Base-by-base conservation (phyloP, 2,329 filamentous ascomycete species). In the Diaporthe citriasiana region DNA sequence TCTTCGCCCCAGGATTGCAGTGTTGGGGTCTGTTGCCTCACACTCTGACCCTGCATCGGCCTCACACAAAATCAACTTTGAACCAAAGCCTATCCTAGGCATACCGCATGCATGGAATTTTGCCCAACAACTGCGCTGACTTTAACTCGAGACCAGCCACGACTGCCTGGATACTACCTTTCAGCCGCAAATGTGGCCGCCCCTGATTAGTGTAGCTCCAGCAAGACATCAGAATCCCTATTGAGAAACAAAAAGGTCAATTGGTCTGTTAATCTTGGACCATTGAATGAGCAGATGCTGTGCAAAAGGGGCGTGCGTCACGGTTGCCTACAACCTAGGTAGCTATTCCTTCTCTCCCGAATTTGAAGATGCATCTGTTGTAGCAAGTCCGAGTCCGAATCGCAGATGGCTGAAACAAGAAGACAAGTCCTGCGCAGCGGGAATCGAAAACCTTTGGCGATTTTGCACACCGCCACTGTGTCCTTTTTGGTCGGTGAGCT, bases 311-410 rank as follows among this genome's bases (percentile, higher is more conserved):
- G 33, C 33, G 33, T 35, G 45, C 59, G 38, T 13, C 33, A 15
- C 27, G 59, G 60, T 66, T 66, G 60, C 60, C 60, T 66, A 33
- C n/a, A n/a, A n/a, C n/a, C n/a, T n/a, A n/a, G n/a, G 13, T 45
- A 13, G 6, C 15, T 30, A 19, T 33, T 63, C 40, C 12, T 56
- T 25, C 2, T 40, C 38, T 9, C 4, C 17, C 15, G 17, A 3
- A n/a, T 17, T 60, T 13, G 22, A 42, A 42, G 15, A 40, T 27
- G 10, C 15, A 12, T 33, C 30, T 30, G 10, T 27, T 25, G 60
- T 33, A n/a, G 13, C 3, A 22, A 33, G 38, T 65, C 42, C 27
- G 59, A 30, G 59, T 22, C 60, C 60, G 60, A 66, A 19, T 3
- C 42, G 3, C 27, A 25, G 2, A 66, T 30, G 63, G 47, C 47